Base-by-base conservation (phyloP, 306 rosid genomes). In the Fragaria ananassa region DNA sequence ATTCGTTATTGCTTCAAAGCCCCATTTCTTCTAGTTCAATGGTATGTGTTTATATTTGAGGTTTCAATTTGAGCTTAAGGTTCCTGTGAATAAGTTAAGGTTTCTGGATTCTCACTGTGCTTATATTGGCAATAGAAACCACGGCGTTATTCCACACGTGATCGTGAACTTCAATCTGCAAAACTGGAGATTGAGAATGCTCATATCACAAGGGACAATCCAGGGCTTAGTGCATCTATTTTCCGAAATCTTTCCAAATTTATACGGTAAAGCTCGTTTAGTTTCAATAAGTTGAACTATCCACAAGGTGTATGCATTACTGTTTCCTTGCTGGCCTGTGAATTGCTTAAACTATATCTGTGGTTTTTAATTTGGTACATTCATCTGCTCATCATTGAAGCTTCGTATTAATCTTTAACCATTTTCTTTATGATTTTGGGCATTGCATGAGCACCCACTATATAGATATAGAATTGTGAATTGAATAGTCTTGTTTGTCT, bases 181-280 rank as follows among this genome's bases (percentile, higher is more conserved):
- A 95, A 85, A 79, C 44, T 58, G 62, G 84, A 85, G 85, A 89
- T 95, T 72, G 85, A 81, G 86, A 90, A 84, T 41, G 91, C 91
- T 62, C 87, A 81, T 13, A 56, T 70, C 6, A 5, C 83, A 35
- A 69, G 85, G 74, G 85, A 81, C 70, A 50, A 63, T 72, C 67
- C 76, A 44, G 91, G 82, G 76, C 91, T 92, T 74, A 79, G 78
- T 85, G 89, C 88, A 34, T 90, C 89, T 74, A 37, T 92, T 75
- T 94, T 90, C 78, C 83, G 86, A 18, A 83, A 95, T 71, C 76
- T 87, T 80, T 89, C 91, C 78, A 85, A 68, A 84, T 95, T 95
- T 82, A 88, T 67, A 78, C 89, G 96, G 98, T 92, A 81, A 81
- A 77, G 41, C 46, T 47, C 0, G 51, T 68, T 39, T 29, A 35